Percentiles rank a stretch among this genome's conserved stretches.
phyloP scores from a whole-genome alignment of 352 stramenopile species.

The Paralagenidium karlingii region DNA sequence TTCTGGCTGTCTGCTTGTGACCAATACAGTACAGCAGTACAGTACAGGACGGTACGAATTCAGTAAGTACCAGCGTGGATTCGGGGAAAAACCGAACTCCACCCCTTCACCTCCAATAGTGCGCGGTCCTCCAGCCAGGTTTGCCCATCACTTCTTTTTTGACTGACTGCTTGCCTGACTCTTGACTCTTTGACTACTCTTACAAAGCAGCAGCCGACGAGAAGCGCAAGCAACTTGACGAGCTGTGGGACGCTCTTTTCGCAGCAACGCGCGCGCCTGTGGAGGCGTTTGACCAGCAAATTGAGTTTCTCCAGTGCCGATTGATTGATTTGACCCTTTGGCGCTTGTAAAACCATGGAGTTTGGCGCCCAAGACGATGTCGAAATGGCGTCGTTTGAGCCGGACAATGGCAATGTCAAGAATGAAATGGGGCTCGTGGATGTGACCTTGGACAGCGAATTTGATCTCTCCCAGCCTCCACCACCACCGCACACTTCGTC shows the following conservation, averaged over 20 bases:
- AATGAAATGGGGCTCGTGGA: neutral
- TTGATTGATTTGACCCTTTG: neutral
- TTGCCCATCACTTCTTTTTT: too few relatives aligned
- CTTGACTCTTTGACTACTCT: neutral
- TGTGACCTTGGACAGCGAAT: neutral
- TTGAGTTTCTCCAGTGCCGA: neutral
- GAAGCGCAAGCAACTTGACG: too few relatives aligned
- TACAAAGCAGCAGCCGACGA: neutral
- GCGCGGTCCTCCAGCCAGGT: too few relatives aligned
- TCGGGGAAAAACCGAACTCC: too few relatives aligned
- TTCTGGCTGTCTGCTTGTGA: too few relatives aligned
- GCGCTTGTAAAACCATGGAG: neutral
- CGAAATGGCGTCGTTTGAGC: too few relatives aligned
- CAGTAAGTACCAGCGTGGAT: too few relatives aligned
- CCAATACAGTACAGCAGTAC: too few relatives aligned
- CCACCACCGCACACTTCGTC: neutral
- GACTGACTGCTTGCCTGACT: neutral
- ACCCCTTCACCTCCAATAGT: neutral
- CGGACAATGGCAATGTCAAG: neutral
- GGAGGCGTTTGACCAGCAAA: neutral
- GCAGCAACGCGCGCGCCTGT: neutral
- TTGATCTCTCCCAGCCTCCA: neutral
- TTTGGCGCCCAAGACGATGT: too few relatives aligned
- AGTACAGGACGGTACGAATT: too few relatives aligned
- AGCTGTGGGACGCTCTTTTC: too few relatives aligned